phyloP scores from a whole-genome alignment of 2,329 filamentous ascomycete species.

The Aspergillus clavatus region DNA sequence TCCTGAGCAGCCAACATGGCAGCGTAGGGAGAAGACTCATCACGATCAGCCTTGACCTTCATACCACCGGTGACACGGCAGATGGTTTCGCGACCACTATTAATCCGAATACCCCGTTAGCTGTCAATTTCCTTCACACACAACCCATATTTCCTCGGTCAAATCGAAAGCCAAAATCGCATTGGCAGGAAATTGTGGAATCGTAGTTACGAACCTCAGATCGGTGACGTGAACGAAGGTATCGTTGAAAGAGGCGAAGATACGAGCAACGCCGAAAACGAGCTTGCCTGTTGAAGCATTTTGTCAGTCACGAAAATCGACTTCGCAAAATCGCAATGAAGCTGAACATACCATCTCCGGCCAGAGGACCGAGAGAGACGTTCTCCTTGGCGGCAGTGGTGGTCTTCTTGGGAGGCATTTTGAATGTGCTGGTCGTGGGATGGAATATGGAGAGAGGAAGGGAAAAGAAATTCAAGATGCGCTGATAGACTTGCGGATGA shows the following conservation, averaged over 20 bases:
- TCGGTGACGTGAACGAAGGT: slow-evolving; percentile 99
- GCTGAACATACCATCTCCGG: slow-evolving; percentile 73
- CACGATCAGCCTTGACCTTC: slow-evolving; percentile 99
- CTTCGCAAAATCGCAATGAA: background rate
- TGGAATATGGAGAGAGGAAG: slow-evolving; percentile 36
- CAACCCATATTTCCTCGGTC: slow-evolving; percentile 6
- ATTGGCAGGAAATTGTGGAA: background rate
- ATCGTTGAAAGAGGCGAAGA: slow-evolving; percentile 93
- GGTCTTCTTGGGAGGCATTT: slow-evolving; percentile 87
- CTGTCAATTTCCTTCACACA: background rate
- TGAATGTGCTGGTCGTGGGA: slow-evolving; percentile 47
- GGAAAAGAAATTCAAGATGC: slow-evolving; percentile 21
- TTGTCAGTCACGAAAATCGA: slow-evolving; percentile 8
- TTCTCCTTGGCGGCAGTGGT: slow-evolving; percentile 84
- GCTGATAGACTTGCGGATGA: slow-evolving; percentile 17
- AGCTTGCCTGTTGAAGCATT: slow-evolving; percentile 68
- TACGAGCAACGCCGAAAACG: slow-evolving; percentile 96
- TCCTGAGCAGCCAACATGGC: slow-evolving; percentile 99
- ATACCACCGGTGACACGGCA: slow-evolving; percentile 99
- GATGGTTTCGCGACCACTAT: slow-evolving; percentile 99
- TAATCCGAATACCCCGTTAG: slow-evolving; percentile 16
- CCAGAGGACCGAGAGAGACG: slow-evolving; percentile 94
- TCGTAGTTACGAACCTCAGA: slow-evolving; percentile 65
- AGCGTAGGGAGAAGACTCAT: slow-evolving; percentile 99
- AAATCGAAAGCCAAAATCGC: background rate